Evolutionary conservation across 768 basidiomycete genomes (phyloP), one percentile per base, ranked within the genome.

Genomic region (Phlegmacium glaucopus): DNA sequence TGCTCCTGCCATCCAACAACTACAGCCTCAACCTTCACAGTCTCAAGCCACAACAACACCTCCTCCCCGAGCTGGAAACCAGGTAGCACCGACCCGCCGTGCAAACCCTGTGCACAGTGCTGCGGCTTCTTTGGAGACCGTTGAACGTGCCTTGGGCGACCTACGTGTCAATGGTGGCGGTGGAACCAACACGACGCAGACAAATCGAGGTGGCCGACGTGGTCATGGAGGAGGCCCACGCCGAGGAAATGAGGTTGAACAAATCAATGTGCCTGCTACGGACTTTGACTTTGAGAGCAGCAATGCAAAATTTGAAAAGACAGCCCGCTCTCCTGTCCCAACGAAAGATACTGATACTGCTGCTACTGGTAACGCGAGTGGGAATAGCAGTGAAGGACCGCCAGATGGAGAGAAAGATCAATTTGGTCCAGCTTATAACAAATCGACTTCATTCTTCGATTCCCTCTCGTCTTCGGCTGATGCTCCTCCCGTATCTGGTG

Each of bases 261-360:
- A 66, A 34, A 77, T 90, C 47, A 83, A 83, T 42, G 85, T 92
- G 1, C 90, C 90, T 0, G 61, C 72, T 1, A 82, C 82, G 0
- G 90, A 92, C 62, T 93, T 92, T 60, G 90, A 93, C 68, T 94
- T 93, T 62, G 70, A 78, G 62, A 75, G 74, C 47, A 78, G 80
- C 45, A 94, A 92, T 55, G 85, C 85, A 3, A 81, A 81, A 44
- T 93, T 93, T 55, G 87, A 91, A 69, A 91, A 92, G 64, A 69
- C 78, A 9, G 69, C 63, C 34, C 70, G 43, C 52, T 27, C 57
- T 49, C 17, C 62, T 54, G 42, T 39, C 32, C 22, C 41, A 48
- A 42, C 26, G 47, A 8, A 28, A 45, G 16, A 45, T 17, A n/a
- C n/a, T n/a, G n/a, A n/a, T n/a, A n/a, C n/a, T n/a, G n/a, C n/a